Percentiles rank a stretch among this genome's conserved stretches.
Evolutionary conservation across 2,329 filamentous ascomycete genomes (phyloP).

Genomic region (Calonectria honghensis): DNA sequence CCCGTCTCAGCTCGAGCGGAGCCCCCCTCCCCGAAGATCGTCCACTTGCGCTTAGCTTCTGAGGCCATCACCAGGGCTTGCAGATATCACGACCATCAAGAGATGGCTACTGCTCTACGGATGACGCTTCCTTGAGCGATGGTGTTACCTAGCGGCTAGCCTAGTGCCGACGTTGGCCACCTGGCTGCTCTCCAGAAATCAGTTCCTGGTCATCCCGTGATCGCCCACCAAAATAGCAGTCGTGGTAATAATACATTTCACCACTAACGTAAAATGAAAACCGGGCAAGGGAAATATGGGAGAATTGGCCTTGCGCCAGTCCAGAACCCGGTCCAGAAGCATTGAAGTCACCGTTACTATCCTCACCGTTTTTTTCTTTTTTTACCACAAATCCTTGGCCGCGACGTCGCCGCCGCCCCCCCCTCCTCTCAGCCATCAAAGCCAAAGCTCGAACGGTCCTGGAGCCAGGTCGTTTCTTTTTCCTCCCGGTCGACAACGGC

Average conservation of each 20-base stretch:
- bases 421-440: background rate
- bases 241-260: conserved; percentile 2
- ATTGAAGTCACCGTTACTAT: conserved; percentile 5
- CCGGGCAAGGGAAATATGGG: conserved; percentile 18
- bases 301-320: conserved; percentile 9
- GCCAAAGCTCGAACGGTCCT: conserved; percentile 5
- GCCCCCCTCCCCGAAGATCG: conserved; percentile 12
- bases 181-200: conserved; percentile 11
- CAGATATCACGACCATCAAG: conserved; percentile 4
- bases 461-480: conserved; percentile 13
- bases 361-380: conserved; percentile 27
- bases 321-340: conserved; percentile 30
- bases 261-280: conserved; percentile 23
- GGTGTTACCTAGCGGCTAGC: conserved; percentile 16
- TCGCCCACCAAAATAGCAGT: conserved; percentile 20
- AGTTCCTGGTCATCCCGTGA: conserved; percentile 10
- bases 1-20: conserved; percentile 33
- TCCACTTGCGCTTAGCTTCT: conserved; percentile 22
- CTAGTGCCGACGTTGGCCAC: conserved; percentile 22
- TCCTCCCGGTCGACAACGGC: conserved; percentile 11
- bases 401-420: background rate
- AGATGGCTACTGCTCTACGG: background rate
- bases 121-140: conserved; percentile 6
- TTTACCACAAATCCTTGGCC: conserved; percentile 14
- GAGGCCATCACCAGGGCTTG: conserved; percentile 19